Conservation (phyloP, 108 stramenopile species). For the Craspedostauros australis region DNA sequence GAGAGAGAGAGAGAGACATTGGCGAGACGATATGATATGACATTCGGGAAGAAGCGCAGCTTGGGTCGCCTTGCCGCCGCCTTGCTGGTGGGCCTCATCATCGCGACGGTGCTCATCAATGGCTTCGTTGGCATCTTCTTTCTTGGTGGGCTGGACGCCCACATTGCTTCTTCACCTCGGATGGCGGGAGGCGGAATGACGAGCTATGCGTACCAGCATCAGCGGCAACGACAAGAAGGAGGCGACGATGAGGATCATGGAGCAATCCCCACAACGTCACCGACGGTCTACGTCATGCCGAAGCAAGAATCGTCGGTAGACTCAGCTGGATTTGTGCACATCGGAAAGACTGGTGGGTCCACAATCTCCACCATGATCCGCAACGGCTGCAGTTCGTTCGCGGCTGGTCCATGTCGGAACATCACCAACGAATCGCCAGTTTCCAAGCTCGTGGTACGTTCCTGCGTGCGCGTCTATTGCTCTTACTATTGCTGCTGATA, state of each 20-base stretch:
- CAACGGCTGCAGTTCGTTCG: conserved; percentile 42
- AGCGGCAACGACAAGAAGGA: background rate
- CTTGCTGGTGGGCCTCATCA: too few relatives aligned
- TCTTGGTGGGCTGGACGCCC: too few relatives aligned
- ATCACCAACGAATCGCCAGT: conserved; percentile 11
- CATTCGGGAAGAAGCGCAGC: too few relatives aligned
- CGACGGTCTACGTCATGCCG: conserved; percentile 2
- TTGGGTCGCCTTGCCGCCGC: too few relatives aligned
- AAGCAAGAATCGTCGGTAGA: conserved; percentile 4
- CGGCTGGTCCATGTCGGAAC: conserved; percentile 8
- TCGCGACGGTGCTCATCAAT: too few relatives aligned
- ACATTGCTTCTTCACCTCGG: too few relatives aligned
- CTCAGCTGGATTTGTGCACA: conserved; percentile 38
- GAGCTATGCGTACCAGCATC: too few relatives aligned
- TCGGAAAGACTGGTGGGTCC: conserved; percentile 64
- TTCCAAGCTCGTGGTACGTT: conserved; percentile 17
- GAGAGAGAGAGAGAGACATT: too few relatives aligned
- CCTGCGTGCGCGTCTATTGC: background rate
- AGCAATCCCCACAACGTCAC: background rate
- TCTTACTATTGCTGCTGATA: too few relatives aligned
- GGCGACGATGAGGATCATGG: background rate
- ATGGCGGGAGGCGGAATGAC: too few relatives aligned
- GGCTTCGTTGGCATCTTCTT: too few relatives aligned
- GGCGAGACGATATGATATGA: too few relatives aligned
- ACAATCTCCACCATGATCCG: conserved; percentile 45